Base-by-base conservation (phyloP, 768 basidiomycete species). In the Termitomyces sp. region DNA sequence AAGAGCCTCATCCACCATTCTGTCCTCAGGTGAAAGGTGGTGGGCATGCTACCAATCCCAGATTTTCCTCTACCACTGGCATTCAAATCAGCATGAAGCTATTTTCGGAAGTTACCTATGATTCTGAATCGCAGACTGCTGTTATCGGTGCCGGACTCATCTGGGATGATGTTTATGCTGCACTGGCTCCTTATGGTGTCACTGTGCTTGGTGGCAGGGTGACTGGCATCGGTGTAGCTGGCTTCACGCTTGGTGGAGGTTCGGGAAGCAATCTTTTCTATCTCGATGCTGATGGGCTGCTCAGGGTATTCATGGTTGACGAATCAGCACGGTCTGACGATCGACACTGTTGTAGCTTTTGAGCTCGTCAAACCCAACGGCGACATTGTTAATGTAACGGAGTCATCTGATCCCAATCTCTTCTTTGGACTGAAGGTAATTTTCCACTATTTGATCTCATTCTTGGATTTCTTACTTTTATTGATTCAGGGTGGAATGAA, bases 121-220 rank as follows among this genome's bases (percentile, higher is more conserved):
- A 81, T 44, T 55, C 65, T 1, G 53, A 60, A 0, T 60, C 73
- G 0, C 70, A 76, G 52, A 82, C 76, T 0, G 80, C 66, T 2
- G 69, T 63, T 0, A 59, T 80, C 27, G 79, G 79, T 0, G 61
- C 77, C 5, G 79, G 79, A 5, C 63, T 82, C n/a, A 72, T 83
- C 25, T 88, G 85, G 85, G 86, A 89, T 63, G 79, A 85, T 34
- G 83, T 67, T 1, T 88, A 86, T 59, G 70, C 72, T 3, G 79
- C 77, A 5, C 72, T 88, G 3, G 73, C 67, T 37, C 80, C 78
- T 0, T 62, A 72, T 54, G 73, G 71, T 5, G 78, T 83, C 8
- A 82, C 74, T 45, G 82, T 86, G 16, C 75, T 85, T 9, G 86
- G 86, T 0, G 83, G 80, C 3, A 72, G 85, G 1, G 80, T 84